Evolutionary conservation across 495 filamentous ascomycete species (phyloP).

Genomic region (Podospora didyma): DNA sequence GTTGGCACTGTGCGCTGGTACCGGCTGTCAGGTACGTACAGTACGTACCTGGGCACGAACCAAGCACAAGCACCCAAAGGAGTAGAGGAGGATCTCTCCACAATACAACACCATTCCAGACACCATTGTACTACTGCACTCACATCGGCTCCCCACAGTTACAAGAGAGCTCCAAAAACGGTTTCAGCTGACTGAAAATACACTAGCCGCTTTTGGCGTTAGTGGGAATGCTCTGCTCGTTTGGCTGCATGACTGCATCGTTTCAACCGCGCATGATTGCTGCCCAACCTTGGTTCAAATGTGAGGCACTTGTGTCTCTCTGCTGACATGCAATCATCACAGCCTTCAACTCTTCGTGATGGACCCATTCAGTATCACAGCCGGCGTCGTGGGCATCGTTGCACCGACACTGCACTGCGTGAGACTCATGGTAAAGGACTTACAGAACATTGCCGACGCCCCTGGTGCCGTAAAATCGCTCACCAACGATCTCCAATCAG

Average conservation of each 20-base stretch:
- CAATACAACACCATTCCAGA: too few species aligned
- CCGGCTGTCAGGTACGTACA: too few species aligned
- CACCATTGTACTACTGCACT: too few species aligned
- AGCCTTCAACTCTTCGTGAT: slow-evolving; percentile 10
- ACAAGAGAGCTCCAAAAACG: too few species aligned
- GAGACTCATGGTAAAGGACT: slow-evolving; percentile 32
- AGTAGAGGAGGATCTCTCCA: too few species aligned
- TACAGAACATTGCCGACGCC: slow-evolving; percentile 37
- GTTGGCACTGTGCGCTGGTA: too few species aligned
- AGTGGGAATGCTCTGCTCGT: slow-evolving; percentile 8
- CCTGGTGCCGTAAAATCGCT: slow-evolving; percentile 31
- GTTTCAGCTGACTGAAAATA: too few species aligned
- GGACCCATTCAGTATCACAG: slow-evolving; percentile 36
- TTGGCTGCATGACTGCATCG: neutral
- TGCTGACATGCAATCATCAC: neutral
- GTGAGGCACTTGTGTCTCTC: neutral
- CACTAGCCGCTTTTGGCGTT: too few species aligned
- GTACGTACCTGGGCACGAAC: too few species aligned
- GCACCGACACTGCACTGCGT: slow-evolving; percentile 34
- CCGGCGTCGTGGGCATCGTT: slow-evolving; percentile 33
- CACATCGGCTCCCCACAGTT: too few species aligned
- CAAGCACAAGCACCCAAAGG: too few species aligned
- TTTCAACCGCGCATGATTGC: neutral
- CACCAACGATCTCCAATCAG: slow-evolving; percentile 26
- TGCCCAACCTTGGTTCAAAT: neutral